These are phyloP conservation scores for Populus simonii DNA, from an alignment of 345 rosid genomes.

Conservation along the genomic window DNA sequence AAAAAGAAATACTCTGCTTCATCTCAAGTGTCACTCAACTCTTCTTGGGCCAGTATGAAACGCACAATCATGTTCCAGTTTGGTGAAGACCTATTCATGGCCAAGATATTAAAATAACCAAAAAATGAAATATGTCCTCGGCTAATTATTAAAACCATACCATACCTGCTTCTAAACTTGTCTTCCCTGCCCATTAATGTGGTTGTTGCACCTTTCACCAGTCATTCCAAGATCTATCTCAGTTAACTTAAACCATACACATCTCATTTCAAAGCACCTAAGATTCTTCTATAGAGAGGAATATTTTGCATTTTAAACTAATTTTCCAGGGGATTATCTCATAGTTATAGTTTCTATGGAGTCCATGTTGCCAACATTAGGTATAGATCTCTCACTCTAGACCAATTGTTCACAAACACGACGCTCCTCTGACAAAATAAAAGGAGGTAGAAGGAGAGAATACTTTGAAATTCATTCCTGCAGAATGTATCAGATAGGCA, in stretches of 20 bases:
- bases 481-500: not conserved
- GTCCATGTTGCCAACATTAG: not conserved
- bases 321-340: not conserved
- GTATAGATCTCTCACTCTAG: not conserved
- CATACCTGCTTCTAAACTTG: not conserved
- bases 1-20: not conserved
- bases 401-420: not conserved
- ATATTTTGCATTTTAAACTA: too few species aligned
- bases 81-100: not conserved
- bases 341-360: too few species aligned
- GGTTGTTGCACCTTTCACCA: not conserved
- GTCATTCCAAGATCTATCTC: not conserved
- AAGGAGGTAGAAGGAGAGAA: not conserved
- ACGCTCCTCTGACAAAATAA: too few species aligned
- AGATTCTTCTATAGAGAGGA: not conserved
- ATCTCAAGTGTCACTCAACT: not conserved
- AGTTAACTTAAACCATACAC: not conserved
- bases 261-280: not conserved
- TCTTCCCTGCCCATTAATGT: not conserved
- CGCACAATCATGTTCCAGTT: not conserved
- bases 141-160: not conserved
- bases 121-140: not conserved
- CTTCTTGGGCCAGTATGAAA: not conserved
- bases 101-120: not conserved
- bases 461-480: not conserved